Base-by-base conservation (phyloP, 371 early-diverging fungal genomes). In the Blakeslea trispora region DNA sequence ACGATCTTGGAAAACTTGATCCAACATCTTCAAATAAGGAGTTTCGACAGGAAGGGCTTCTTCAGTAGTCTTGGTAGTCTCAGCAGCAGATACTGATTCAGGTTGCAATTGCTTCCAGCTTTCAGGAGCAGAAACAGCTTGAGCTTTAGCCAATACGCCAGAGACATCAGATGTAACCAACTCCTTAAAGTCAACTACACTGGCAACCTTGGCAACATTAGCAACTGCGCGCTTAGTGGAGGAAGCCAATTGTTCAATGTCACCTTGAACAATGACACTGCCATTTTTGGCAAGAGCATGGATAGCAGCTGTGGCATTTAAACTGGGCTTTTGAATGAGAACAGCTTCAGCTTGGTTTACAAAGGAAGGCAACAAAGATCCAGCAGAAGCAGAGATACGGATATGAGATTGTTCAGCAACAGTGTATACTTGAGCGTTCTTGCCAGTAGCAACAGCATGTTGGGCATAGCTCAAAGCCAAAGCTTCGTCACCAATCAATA, bases 21-120 rank as follows among this genome's bases (percentile, higher is more conserved):
- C 77, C 50, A 95, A 77, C 72, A 95, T 74, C 69, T 87, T 85
- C 45, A 91, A 67, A 55, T 95, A 95, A 35, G 94, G 91, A 8
- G 83, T 86, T 50, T 90, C 88, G 15, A 81, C 41, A 22, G 71
- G 68, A 18, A 46, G 13, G 40, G 46, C 19, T 35, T 50, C 8
- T 7, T 44, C 23, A 28, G 41, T 14, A 35, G 35, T 41, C 28
- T 18, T 39, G 18, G 23, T 23, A 23, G 63, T 23, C n/a, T 42
- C 53, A 23, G 19, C 24, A 15, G 55, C 21, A 24, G 44, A 41
- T 19, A 3, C 7, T 28, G 43, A 23, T 23, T 23, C 15, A 19
- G 31, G 21, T 31, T 39, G 23, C 22, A 54, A 55, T 24, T 55
- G 34, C 21, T 56, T 48, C 68, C 68, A 68, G 32, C 34, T 49